A percentile compares a stretch with the other conserved stretches of the same genome.
Evolutionary conservation across 2,329 filamentous ascomycete species (phyloP).

Genomic region (Scedosporium dehoogii): DNA sequence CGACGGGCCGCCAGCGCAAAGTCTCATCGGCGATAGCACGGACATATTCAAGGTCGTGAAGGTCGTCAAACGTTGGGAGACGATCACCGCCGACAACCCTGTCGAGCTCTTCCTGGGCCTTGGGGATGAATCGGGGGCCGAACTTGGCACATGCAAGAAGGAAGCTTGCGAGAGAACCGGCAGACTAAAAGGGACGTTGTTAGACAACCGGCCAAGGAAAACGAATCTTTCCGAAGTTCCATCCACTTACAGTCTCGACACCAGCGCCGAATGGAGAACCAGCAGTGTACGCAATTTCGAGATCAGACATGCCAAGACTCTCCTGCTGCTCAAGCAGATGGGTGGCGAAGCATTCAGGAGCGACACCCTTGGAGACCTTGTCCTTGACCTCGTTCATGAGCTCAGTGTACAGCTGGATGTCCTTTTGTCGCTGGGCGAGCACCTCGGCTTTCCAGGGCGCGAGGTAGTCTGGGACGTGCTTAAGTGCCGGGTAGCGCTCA

Average conservation of each 20-base stretch:
- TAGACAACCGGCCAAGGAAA: too few relatives aligned
- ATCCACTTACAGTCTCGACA: slow-evolving; percentile 29
- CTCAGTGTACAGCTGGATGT: slow-evolving; percentile 25
- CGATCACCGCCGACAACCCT: slow-evolving; percentile 25
- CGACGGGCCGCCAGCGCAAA: slow-evolving; percentile 29
- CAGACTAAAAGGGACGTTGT: slow-evolving; percentile 23
- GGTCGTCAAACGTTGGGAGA: slow-evolving; percentile 26
- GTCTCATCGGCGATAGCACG: slow-evolving; percentile 27
- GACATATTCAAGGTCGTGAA: slow-evolving; percentile 22
- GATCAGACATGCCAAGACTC: slow-evolving; percentile 27
- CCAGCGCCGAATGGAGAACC: slow-evolving; percentile 35
- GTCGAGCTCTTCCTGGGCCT: slow-evolving; percentile 29
- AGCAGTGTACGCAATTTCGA: slow-evolving; percentile 32
- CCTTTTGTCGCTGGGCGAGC: slow-evolving; percentile 16
- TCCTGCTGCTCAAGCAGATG: slow-evolving; percentile 30
- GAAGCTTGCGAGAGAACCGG: slow-evolving; percentile 36
- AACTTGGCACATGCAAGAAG: slow-evolving; percentile 42
- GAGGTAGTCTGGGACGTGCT: slow-evolving; percentile 25
- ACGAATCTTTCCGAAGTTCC: slow-evolving; percentile 16
- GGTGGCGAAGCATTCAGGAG: slow-evolving; percentile 31
- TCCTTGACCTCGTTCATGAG: slow-evolving; percentile 30
- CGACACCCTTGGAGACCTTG: slow-evolving; percentile 18
- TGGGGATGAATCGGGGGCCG: slow-evolving; percentile 37
- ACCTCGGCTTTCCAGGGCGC: slow-evolving; percentile 30
- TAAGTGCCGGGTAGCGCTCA: slow-evolving; percentile 29